Base-by-base conservation (phyloP, 129 eudicot genomes). In the Arctium lappa region DNA sequence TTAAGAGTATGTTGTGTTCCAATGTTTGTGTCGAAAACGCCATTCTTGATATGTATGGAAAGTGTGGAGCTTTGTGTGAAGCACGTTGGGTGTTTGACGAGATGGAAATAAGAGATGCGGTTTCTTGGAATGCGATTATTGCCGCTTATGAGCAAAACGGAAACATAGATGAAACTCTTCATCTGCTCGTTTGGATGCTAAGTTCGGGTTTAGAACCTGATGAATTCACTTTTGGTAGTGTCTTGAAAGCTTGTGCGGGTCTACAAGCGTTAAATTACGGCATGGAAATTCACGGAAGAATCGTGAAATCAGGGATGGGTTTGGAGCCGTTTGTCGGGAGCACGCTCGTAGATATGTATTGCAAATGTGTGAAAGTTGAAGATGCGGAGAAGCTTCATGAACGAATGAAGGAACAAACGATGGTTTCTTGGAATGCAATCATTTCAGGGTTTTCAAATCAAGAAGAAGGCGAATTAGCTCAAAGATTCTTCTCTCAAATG, bases 371-470 rank as follows among this genome's bases (percentile, higher is more conserved):
- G 37, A 88, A 81, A 84, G 86, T 95, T 70, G 97, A 90, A 77
- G 93, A 95, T 56, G 99, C 99, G 33, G 86, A 91, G 80, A 93
- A 91, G 83, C 90, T 95, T 75, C 99, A 95, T 40, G 83, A 82
- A 46, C 82, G 92, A 81, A 83, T 95, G 91, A 89, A 79, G 36
- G 89, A 88, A 72, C 90, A 89, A 72, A 91, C 95, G 32, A 85
- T 90, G 76, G 97, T 95, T 46, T 90, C 99, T 3, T 93, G 99
- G 99, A 95, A 95, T 66, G 91, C 97, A 31, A 93, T 93, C 22
- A 91, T 95, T 74, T 90, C 99, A 0, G 97, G 97, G 29, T 91
- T 85, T 78, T 83, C 94, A 30, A 65, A 66, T 16, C 88, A 84
- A 32, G 89, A 91, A 73, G 90, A 86, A 82, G 87, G 95, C 13